phyloP scores from a whole-genome alignment of 2,329 filamentous ascomycete genomes.

The Fusarium concolor region DNA sequence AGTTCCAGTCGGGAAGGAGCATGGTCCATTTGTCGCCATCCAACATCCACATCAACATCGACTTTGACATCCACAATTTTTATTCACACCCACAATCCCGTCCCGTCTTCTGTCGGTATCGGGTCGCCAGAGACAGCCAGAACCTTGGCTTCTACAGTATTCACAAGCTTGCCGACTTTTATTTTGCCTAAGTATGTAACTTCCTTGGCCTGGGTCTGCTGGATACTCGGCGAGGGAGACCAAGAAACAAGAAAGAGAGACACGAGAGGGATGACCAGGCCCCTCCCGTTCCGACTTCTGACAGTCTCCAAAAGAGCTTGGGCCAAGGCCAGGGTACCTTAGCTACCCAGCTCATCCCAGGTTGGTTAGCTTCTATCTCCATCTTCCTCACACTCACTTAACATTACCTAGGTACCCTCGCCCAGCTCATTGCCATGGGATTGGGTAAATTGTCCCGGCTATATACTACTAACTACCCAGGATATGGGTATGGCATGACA shows the following conservation, averaged over 20 bases:
- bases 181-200: background rate
- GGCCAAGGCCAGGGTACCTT: conserved; percentile 27
- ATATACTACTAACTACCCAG: conserved; percentile 16
- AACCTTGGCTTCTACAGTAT: background rate
- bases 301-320: conserved; percentile 38
- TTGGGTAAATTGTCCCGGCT: conserved; percentile 37
- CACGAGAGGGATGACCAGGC: conserved; percentile 8
- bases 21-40: conserved; percentile 32
- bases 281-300: conserved; percentile 39
- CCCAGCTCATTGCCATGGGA: conserved; percentile 24
- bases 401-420: conserved; percentile 3
- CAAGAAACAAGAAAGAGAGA: background rate
- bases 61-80: conserved; percentile 14
- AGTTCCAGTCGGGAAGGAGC: conserved; percentile 42
- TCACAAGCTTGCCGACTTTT: conserved; percentile 8
- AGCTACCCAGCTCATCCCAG: conserved; percentile 21
- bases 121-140: background rate
- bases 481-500: conserved; percentile 19
- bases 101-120: background rate
- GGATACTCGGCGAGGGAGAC: background rate
- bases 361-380: conserved; percentile 15
- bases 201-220: background rate
- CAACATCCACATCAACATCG: conserved; percentile 25
- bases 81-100: background rate
- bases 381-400: conserved; percentile 13